Evolutionary conservation across 495 filamentous ascomycete genomes (phyloP).

Genomic region (Hyphodiscus hymeniophilus): DNA sequence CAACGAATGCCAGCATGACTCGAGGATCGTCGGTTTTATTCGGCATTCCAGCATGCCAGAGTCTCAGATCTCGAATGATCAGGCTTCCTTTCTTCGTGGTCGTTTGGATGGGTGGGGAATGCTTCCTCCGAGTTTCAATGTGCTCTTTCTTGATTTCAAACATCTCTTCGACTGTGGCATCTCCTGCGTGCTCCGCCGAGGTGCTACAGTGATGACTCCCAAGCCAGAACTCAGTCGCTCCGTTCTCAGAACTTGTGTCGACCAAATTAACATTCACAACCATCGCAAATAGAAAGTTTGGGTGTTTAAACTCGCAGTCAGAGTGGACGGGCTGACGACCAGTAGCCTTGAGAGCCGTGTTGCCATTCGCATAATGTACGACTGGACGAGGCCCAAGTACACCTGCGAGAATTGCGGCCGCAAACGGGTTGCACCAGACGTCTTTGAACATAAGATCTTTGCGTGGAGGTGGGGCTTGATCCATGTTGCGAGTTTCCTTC

Average conservation of each 20-base stretch:
- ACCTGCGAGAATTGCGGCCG: neutral
- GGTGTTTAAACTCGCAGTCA: neutral
- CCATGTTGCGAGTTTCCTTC: neutral
- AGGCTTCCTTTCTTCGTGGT: constrained; percentile 42
- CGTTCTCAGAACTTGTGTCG: neutral
- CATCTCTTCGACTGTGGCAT: neutral
- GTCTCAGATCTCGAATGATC: constrained; percentile 45
- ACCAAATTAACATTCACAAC: neutral
- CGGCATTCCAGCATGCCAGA: constrained; percentile 56
- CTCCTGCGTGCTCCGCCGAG: neutral
- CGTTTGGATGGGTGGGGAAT: constrained; percentile 40
- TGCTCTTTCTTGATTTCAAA: constrained; percentile 30
- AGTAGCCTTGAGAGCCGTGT: neutral
- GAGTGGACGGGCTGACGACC: neutral
- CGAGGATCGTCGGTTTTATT: constrained; percentile 40
- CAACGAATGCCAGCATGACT: constrained; percentile 43
- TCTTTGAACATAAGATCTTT: neutral
- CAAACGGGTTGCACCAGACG: neutral
- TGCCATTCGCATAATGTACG: neutral
- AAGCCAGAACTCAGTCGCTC: neutral
- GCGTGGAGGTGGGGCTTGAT: neutral
- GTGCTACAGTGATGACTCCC: neutral
- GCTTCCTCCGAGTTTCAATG: constrained; percentile 30
- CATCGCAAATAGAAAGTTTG: neutral
- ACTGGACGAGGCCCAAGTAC: neutral